Evolutionary conservation across 169 alveolate species (phyloP), one percentile per base, ranked within the genome.

Genomic region (Plasmodium gallinaceum): DNA sequence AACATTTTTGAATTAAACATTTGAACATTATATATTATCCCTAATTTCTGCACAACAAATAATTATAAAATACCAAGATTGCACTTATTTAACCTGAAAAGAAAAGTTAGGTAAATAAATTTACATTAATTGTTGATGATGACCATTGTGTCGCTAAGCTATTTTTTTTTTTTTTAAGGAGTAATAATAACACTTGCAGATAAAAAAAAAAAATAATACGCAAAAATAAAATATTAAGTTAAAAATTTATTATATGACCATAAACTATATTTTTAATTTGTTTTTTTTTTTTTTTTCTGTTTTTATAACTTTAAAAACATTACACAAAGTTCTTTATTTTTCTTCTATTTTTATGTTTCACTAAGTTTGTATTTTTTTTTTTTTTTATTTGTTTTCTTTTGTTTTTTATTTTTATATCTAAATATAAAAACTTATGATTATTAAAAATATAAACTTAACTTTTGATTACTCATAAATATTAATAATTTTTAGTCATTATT

Each of bases 101-200:
- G 42, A 57, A 45, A 75, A 61, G 65, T 61, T 22, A 66, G 20
- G 89, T 64, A 43, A 78, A 69, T 64, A 20, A 78, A 22, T 74
- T 58, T 26, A 78, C 89, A 72, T 64, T 43, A 78, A 64, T 58
- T 78, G 78, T 64, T 78, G 78, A 78, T 78, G 42, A 64, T 20
- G 51, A 43, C 32, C 42, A 60, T 24, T 78, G 76, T 78, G 76
- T 22, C 76, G 76, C n/a, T 51, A 64, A 78, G 89, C 89, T 78
- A 78, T 64, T 65, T 78, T 78, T 78, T 78, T 66, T 64, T 72
- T 16, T 26, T 72, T 68, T 68, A 4, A n/a, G n/a, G 26, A 39
- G 16, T 45, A 69, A 24, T 16, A 61, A 62, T 62, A 54, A 14
- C 14, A 16, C 39, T 54, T 18, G 16, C 16, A 54, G 20, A 52